Base-by-base conservation (phyloP, 805 yeast genomes). In the Metschnikowia lachancei region DNA sequence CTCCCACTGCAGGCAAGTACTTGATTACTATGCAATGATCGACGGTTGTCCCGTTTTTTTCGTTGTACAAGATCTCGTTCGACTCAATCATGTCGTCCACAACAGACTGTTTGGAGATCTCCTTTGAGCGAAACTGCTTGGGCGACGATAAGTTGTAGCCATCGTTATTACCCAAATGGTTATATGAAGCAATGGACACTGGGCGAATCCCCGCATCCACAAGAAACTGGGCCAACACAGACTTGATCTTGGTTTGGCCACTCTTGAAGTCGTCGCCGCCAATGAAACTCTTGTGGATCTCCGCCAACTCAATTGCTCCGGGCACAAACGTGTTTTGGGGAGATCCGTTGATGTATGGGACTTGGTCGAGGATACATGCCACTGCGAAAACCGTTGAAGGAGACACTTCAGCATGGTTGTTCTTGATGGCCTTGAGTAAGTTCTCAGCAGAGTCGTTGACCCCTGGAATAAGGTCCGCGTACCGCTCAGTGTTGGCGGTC, bases 181-280 rank as follows among this genome's bases (percentile, higher is more conserved):
- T 91, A 73, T 91, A 91, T 14, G 97, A 90, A 18, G 97, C 97
- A 66, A 91, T 87, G 26, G 97, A 90, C 31, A 86, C 74, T 31
- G 97, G 97, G 69, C 87, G 85, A 69, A 91, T 91, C 74, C 98
- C 98, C 30, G 98, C 98, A 66, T 91, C 98, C 45, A 91, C 97
- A 57, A 91, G 78, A 67, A 84, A 91, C 72, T 92, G 97, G 18
- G 97, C 97, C 66, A 91, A 77, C 16, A 91, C 97, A n/a, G 97
- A 89, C 74, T 91, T 91, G 62, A 91, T 69, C 74, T 91, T 91
- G 50, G 98, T 91, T 75, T 91, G 98, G 50, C 98, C 98, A 59
- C 91, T 81, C 77, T 91, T 91, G 79, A 91, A 91, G 70, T 91
- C 98, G 69, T 91, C 98, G 59, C 98, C 98, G 47, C 96, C 98